A percentile compares a stretch with the other conserved stretches of the same genome.
Evolutionary conservation across 2,329 filamentous ascomycete genomes (phyloP).

Genomic region (Coniochaeta sp.): DNA sequence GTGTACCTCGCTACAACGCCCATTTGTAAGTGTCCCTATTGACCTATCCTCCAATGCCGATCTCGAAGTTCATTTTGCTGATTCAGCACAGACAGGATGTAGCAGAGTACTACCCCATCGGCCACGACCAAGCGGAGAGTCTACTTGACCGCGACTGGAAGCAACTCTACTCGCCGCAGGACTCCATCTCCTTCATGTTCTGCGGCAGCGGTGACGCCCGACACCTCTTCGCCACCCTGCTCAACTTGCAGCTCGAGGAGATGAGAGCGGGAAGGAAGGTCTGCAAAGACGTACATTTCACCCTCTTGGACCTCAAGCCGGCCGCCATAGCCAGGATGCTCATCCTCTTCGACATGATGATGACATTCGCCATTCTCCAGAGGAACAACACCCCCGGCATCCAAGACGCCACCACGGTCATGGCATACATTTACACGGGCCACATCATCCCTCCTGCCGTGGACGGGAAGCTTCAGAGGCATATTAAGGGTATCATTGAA

Average conservation of each 20-base stretch:
- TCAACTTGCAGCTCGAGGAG: background rate
- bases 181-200: background rate
- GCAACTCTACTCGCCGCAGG: background rate
- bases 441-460: background rate
- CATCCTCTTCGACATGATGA: background rate
- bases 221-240: background rate
- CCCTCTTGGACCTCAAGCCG: background rate
- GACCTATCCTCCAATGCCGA: background rate
- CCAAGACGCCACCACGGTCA: background rate
- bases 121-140: background rate
- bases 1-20: constrained; percentile 11
- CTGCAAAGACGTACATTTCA: background rate
- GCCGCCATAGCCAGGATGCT: background rate
- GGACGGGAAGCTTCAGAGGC: background rate
- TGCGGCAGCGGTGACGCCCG: background rate
- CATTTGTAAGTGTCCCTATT: constrained; percentile 7
- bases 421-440: background rate
- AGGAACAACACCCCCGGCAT: background rate
- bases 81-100: background rate
- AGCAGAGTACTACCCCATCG: background rate
- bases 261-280: background rate
- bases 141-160: background rate
- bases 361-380: background rate
- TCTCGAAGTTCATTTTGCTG: background rate
- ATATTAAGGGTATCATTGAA: background rate